phyloP scores from a whole-genome alignment of 2,329 filamentous ascomycete species.

The Colletotrichum horii region DNA sequence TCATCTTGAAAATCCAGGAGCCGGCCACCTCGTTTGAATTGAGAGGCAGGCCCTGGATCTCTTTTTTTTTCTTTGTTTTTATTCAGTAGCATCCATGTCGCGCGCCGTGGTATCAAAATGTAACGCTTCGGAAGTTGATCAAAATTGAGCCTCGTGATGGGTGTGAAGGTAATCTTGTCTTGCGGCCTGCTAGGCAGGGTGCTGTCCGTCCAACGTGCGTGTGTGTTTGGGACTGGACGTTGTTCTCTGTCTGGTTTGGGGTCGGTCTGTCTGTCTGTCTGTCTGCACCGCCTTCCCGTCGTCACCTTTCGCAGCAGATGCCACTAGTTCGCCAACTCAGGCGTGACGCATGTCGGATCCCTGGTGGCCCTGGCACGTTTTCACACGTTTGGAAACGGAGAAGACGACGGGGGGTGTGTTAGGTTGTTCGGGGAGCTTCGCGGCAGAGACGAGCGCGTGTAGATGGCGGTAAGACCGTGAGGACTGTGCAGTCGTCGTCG shows the following conservation, averaged over 20 bases:
- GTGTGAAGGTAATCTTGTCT: slow-evolving; percentile 5
- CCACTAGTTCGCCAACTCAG: not conserved
- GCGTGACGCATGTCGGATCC: not conserved
- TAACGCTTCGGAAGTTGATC: slow-evolving; percentile 4
- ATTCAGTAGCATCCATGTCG: not conserved
- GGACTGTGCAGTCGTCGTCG: not conserved
- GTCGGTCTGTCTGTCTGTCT: not conserved
- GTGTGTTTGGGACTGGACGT: not conserved
- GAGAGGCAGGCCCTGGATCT: not conserved
- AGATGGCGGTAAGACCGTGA: slow-evolving; percentile 5
- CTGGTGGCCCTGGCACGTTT: not conserved
- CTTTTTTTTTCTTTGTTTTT: not conserved
- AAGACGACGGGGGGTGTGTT: not conserved
- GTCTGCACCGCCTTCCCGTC: not conserved
- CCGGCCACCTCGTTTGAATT: not conserved
- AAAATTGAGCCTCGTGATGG: slow-evolving; percentile 9
- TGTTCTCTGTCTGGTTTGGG: not conserved
- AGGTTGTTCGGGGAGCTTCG: slow-evolving; percentile 1
- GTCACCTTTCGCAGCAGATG: not conserved
- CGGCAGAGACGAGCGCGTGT: not conserved
- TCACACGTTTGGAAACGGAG: not conserved
- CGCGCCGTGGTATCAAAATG: not conserved
- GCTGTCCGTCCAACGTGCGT: not conserved
- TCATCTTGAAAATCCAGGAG: slow-evolving; percentile 14
- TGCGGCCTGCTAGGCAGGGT: not conserved